These are phyloP conservation scores for Canariomyces notabilis DNA, from an alignment of 2,329 filamentous ascomycete genomes.

Conservation along the genomic window DNA sequence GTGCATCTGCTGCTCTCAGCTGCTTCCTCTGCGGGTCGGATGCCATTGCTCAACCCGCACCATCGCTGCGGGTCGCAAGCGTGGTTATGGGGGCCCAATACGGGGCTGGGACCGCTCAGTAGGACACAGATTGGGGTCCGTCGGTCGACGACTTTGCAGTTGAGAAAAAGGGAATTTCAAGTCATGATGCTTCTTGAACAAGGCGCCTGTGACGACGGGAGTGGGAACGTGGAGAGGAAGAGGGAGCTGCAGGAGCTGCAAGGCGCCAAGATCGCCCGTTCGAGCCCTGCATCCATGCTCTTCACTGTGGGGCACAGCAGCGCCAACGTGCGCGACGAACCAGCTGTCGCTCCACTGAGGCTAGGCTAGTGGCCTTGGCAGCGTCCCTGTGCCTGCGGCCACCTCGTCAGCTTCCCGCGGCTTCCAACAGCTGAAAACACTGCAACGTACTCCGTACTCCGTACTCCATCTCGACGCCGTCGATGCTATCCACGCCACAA, in stretches of 20 bases:
- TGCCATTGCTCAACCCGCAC: conserved; percentile 26
- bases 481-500: conserved; percentile 8
- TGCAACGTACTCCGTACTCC: neutral
- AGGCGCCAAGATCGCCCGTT: conserved; percentile 2
- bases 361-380: conserved; percentile 2
- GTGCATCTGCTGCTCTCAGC: conserved; percentile 14
- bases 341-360: too few relatives aligned
- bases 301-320: neutral
- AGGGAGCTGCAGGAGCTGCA: too few relatives aligned
- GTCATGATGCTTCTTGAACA: conserved; percentile 3
- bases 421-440: conserved; percentile 1
- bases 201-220: too few relatives aligned
- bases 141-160: too few relatives aligned
- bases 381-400: conserved; percentile 11
- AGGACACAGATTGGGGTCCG: neutral
- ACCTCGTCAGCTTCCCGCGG: conserved; percentile 15
- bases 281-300: conserved; percentile 12
- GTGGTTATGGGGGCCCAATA: neutral
- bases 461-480: conserved; percentile 3
- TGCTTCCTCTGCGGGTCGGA: conserved; percentile 23
- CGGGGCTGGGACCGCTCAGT: neutral
- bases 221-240: too few relatives aligned
- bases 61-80: conserved; percentile 19
- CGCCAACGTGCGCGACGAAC: too few relatives aligned
- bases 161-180: neutral